Evolutionary conservation across 2,329 filamentous ascomycete species (phyloP).

Genomic region (Aspergillus floridensis): DNA sequence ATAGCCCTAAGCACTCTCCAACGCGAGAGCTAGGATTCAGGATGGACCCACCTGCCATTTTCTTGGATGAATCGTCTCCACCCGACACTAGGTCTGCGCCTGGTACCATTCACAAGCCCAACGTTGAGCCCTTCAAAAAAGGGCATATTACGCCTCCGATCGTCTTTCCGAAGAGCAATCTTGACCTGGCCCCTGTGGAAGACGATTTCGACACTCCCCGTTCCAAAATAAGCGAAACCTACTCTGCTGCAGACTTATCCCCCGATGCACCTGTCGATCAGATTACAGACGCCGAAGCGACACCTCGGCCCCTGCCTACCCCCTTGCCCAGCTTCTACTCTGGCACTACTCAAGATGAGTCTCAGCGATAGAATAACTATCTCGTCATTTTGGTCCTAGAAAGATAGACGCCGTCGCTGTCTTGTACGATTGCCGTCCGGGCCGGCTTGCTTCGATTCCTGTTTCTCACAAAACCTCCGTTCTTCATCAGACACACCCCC

Average conservation of each 20-base stretch:
- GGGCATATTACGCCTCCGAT: constrained; percentile 34
- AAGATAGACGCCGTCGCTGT: neutral
- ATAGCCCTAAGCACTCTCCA: constrained; percentile 24
- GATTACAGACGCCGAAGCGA: constrained; percentile 32
- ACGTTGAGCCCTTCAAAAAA: constrained; percentile 15
- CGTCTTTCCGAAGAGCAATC: constrained; percentile 13
- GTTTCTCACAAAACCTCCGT: constrained; percentile 20
- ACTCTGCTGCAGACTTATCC: constrained; percentile 13
- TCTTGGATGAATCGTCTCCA: constrained; percentile 13
- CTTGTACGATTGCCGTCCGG: constrained; percentile 13
- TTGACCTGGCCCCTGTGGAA: neutral
- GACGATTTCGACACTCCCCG: constrained; percentile 19
- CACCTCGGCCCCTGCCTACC: constrained; percentile 32
- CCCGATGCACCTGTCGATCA: constrained; percentile 22
- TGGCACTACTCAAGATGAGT: constrained; percentile 27
- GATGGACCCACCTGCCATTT: constrained; percentile 1
- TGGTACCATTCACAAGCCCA: neutral
- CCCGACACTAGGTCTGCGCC: constrained; percentile 9
- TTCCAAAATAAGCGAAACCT: constrained; percentile 22
- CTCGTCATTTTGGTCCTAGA: constrained; percentile 1
- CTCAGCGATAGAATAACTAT: constrained; percentile 23
- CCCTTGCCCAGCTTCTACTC: constrained; percentile 27
- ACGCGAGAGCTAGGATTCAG: constrained; percentile 15
- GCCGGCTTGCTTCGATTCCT: constrained; percentile 8
- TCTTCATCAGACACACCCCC: constrained; percentile 21